Conservation (phyloP, 495 filamentous ascomycete genomes). For the Hypoxylon perforatum region DNA sequence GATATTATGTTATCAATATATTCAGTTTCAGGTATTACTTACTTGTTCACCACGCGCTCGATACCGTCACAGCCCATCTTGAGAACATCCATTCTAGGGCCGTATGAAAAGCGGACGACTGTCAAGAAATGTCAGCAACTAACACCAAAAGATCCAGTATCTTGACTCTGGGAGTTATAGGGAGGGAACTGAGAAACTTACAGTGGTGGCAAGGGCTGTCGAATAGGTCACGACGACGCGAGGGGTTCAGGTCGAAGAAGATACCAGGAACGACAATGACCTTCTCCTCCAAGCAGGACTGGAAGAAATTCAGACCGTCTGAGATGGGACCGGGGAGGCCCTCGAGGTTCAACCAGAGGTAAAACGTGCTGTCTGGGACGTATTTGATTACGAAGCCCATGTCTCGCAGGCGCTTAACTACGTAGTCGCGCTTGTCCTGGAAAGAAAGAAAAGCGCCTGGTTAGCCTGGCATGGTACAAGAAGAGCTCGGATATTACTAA, state of each 20-base stretch:
- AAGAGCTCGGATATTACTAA: constrained; percentile 14
- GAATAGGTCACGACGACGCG: constrained; percentile 88
- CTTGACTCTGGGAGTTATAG: background rate
- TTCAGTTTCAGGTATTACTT: constrained; percentile 25
- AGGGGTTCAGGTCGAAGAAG: constrained; percentile 91
- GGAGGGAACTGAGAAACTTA: constrained; percentile 24
- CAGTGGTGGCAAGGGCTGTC: constrained; percentile 95
- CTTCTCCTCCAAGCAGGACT: constrained; percentile 89
- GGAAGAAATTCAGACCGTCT: constrained; percentile 96
- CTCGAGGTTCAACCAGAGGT: constrained; percentile 72
- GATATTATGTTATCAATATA: background rate
- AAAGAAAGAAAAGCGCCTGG: constrained; percentile 11
- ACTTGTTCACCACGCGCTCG: constrained; percentile 81
- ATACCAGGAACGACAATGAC: constrained; percentile 96
- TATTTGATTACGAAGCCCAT: constrained; percentile 87
- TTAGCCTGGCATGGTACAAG: background rate
- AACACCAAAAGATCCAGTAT: background rate
- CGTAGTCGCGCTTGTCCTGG: constrained; percentile 86
- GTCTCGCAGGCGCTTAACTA: constrained; percentile 75
- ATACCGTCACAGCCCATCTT: constrained; percentile 89
- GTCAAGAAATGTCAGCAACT: constrained; percentile 14
- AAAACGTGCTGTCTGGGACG: constrained; percentile 91
- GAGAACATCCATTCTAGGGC: constrained; percentile 87
- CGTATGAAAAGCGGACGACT: constrained; percentile 88
- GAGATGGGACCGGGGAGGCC: constrained; percentile 78